Evolutionary conservation across 306 rosid species (phyloP).

Genomic region (Rosa rugosa): DNA sequence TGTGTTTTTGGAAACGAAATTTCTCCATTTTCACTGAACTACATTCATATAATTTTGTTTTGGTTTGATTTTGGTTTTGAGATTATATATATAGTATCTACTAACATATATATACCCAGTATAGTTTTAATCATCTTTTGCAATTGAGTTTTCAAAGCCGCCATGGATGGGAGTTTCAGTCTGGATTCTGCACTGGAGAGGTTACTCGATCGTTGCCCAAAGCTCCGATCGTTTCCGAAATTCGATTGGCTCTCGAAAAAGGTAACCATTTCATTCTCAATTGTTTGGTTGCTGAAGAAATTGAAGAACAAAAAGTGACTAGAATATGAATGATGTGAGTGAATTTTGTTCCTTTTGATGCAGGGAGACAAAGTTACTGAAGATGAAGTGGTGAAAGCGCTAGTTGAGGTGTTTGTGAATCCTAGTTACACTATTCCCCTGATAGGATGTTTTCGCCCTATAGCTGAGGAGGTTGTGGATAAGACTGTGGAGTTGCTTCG

Average conservation of each 20-base stretch:
- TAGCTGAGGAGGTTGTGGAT: slow-evolving; percentile 48
- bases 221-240: slow-evolving; percentile 48
- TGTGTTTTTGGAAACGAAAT: not conserved
- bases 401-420: slow-evolving; percentile 66
- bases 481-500: slow-evolving; percentile 56
- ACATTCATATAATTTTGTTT: not conserved
- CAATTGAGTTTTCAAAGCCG: slow-evolving; percentile 42
- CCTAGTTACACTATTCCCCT: slow-evolving; percentile 64
- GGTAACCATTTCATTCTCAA: slow-evolving; percentile 28
- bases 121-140: not conserved
- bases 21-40: not conserved
- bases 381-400: slow-evolving; percentile 53
- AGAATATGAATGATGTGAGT: not conserved
- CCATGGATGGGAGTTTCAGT: slow-evolving; percentile 71
- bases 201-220: slow-evolving; percentile 68
- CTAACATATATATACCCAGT: not conserved
- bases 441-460: slow-evolving; percentile 71
- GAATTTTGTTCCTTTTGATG: not conserved
- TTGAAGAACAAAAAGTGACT: not conserved
- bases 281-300: not conserved
- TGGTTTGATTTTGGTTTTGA: not conserved
- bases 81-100: not conserved
- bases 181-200: slow-evolving; percentile 53
- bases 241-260: slow-evolving; percentile 31
- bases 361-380: slow-evolving; percentile 57